Evolutionary conservation across 1,139 yeast genomes (phyloP).

Genomic region (Geotrichum siamense): DNA sequence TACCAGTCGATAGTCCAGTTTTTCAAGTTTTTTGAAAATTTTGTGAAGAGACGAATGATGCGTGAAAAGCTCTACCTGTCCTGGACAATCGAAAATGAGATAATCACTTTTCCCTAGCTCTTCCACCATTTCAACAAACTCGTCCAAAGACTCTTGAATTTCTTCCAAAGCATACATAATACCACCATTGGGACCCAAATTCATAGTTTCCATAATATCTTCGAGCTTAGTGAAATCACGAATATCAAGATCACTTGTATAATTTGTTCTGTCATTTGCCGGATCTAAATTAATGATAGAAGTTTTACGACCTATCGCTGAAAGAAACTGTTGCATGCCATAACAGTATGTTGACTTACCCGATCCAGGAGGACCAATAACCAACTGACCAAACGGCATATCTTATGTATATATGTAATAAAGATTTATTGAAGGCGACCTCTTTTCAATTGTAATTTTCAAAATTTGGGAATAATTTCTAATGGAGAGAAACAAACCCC

Average conservation of each 20-base stretch:
- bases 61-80: slow-evolving; percentile 92
- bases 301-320: slow-evolving; percentile 87
- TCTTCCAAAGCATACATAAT: slow-evolving; percentile 79
- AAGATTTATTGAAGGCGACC: too few relatives aligned
- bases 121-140: slow-evolving; percentile 52
- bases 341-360: slow-evolving; percentile 94
- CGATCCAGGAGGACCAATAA: slow-evolving; percentile 96
- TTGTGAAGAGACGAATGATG: slow-evolving; percentile 75
- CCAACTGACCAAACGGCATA: slow-evolving; percentile 72
- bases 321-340: slow-evolving; percentile 84
- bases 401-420: too few relatives aligned
- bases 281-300: slow-evolving; percentile 85
- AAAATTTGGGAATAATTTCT: too few relatives aligned
- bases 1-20: slow-evolving; percentile 65
- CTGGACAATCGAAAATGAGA: slow-evolving; percentile 91
- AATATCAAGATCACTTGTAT: slow-evolving; percentile 81
- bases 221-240: slow-evolving; percentile 81
- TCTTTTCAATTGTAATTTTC: too few relatives aligned
- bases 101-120: slow-evolving; percentile 58
- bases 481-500: too few relatives aligned
- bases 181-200: slow-evolving; percentile 93
- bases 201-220: slow-evolving; percentile 79
- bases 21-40: slow-evolving; percentile 66
- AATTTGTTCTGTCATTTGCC: slow-evolving; percentile 78
- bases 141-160: slow-evolving; percentile 46